Percentiles rank a stretch among this genome's conserved stretches.
Evolutionary conservation across 202 grass and related monocot species (phyloP).

Genomic region (Bolboschoenoplectus hybrid): DNA sequence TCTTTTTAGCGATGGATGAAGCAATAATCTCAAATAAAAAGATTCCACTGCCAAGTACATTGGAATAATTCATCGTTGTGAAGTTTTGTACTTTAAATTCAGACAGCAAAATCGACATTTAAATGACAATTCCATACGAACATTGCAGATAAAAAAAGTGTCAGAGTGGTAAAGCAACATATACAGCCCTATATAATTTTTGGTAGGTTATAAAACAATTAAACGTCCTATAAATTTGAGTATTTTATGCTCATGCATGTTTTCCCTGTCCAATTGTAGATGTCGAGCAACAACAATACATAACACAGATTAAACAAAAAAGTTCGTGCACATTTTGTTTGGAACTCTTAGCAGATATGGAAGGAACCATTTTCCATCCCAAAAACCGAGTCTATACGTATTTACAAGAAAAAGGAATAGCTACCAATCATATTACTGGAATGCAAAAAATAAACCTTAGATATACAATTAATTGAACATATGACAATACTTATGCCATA

Average conservation of each 20-base stretch:
- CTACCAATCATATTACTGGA: neutral
- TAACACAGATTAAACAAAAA: neutral
- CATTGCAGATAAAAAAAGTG: neutral
- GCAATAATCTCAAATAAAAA: too few relatives aligned
- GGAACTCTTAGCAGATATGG: neutral
- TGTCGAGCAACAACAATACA: neutral
- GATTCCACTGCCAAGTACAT: too few relatives aligned
- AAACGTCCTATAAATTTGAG: neutral
- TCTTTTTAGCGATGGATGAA: too few relatives aligned
- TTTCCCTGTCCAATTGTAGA: neutral
- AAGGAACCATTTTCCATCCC: neutral
- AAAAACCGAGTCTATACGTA: slow-evolving; percentile 13
- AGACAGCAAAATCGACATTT: neutral
- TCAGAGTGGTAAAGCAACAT: neutral
- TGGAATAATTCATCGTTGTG: too few relatives aligned
- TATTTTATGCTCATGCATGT: neutral
- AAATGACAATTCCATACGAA: neutral
- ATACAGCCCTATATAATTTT: neutral
- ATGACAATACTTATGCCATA: slow-evolving; percentile 14
- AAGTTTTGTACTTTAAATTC: neutral
- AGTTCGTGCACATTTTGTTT: neutral
- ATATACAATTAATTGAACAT: slow-evolving; percentile 44
- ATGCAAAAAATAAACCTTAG: slow-evolving; percentile 23
- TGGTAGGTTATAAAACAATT: neutral
- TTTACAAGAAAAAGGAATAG: slow-evolving; percentile 22